Evolutionary conservation across 2,329 filamentous ascomycete genomes (phyloP).

Genomic region (Cadophora gregata): DNA sequence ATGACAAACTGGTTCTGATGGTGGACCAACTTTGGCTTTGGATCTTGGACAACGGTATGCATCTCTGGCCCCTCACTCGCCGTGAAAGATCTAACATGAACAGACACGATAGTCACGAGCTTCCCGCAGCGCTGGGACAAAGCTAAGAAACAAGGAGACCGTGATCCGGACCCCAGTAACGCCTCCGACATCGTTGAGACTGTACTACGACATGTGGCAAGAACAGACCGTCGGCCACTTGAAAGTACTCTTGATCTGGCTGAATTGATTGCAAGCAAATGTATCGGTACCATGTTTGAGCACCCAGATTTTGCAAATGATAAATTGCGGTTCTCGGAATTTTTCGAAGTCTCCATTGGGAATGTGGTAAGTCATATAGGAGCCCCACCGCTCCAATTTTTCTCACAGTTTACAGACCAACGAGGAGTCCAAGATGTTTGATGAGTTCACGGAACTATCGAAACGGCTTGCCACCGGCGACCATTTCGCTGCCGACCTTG

Average conservation of each 20-base stretch:
- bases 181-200: constrained; percentile 9
- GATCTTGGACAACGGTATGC: constrained; percentile 6
- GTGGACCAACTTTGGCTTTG: constrained; percentile 15
- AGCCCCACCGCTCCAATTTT: background rate
- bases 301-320: constrained; percentile 15
- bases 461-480: constrained; percentile 6
- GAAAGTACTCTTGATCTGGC: background rate
- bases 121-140: constrained; percentile 13
- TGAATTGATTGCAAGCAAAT: constrained; percentile 9
- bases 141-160: background rate
- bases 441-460: constrained; percentile 8
- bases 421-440: constrained; percentile 12
- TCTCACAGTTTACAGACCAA: background rate
- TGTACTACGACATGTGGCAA: background rate
- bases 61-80: no score
- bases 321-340: constrained; percentile 8
- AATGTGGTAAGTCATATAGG: background rate
- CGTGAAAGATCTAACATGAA: background rate
- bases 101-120: constrained; percentile 6
- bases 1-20: constrained; percentile 4
- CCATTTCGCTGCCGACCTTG: constrained; percentile 2
- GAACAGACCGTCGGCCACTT: background rate
- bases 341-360: constrained; percentile 10
- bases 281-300: constrained; percentile 13
- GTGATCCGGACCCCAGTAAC: constrained; percentile 9